Evolutionary conservation across 768 basidiomycete genomes (phyloP), one percentile per base, ranked within the genome.

Genomic region (Boletus sp.): DNA sequence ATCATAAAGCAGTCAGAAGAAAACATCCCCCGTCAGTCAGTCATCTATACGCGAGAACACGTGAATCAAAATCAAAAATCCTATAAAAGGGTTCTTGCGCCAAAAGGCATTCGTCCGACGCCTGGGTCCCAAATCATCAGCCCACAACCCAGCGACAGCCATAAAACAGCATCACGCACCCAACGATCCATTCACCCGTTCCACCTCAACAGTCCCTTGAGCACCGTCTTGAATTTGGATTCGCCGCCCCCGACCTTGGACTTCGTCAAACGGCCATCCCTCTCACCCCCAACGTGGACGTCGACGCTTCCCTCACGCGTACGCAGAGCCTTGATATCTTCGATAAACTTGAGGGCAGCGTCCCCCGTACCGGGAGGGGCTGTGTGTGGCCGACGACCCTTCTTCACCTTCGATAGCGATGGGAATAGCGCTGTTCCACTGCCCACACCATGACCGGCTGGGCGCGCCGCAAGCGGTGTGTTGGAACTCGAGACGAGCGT

Each of bases 381-480:
- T 2, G 68, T 72, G 49, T 68, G 68, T 44, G 68, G 68, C 11
- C 70, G 65, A 24, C 35, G 41, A 9, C 46, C 60, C 47, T 55
- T 58, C 50, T 15, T 55, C 24, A 40, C 24, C 37, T 54, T 66
- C 7, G 50, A 10, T 4, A 63, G 36, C 9, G 56, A 45, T 14
- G 50, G 14, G n/a, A 15, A 4, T 15, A 28, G 41, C 18, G 44
- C 9, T 20, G 24, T 41, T 1, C 4, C 7, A 17, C 7, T 33
- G 8, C 32, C 46, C 5, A 18, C 11, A 11, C 33, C 33, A 35
- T 11, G 33, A 35, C 33, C 33, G 9, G 33, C 33, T 35, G 33
- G 24, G 9, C 7, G 56, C n/a, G 28, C 2, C 32, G 12, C 24
- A 32, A n/a, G 35, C 29, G 39, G n/a, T 28, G n/a, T 10, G 36